A percentile compares a stretch with the other conserved stretches of the same genome.
These are phyloP conservation scores for Gossypium davidsonii DNA, from an alignment of 441 rosid species.

Conservation along the genomic window DNA sequence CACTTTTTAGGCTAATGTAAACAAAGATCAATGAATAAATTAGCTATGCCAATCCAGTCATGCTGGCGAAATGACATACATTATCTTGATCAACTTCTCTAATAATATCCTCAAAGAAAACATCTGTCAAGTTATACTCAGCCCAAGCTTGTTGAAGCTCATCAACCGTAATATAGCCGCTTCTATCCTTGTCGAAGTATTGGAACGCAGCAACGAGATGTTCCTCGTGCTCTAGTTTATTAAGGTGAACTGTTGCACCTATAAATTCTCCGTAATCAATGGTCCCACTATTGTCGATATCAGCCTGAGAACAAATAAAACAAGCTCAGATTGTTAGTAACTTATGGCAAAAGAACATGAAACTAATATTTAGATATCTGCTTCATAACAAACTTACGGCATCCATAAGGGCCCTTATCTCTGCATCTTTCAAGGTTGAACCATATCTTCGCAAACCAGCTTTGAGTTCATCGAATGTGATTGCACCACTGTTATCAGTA, in stretches of 20 bases:
- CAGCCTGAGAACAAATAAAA: conserved; percentile 57
- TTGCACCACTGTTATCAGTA: conserved; percentile 96
- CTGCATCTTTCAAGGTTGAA: conserved; percentile 84
- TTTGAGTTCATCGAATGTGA: conserved; percentile 96
- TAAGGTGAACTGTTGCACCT: conserved; percentile 93
- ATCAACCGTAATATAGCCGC: conserved; percentile 94
- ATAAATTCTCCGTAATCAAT: conserved; percentile 96
- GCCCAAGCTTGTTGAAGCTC: conserved; percentile 94
- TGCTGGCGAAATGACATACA: conserved; percentile 35
- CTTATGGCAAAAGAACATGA: neutral
- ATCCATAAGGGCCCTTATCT: conserved; percentile 95
- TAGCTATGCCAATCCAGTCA: neutral
- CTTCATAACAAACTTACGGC: conserved; percentile 49
- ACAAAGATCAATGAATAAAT: neutral
- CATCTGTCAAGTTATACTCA: conserved; percentile 91
- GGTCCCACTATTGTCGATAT: conserved; percentile 95
- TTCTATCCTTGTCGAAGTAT: conserved; percentile 93
- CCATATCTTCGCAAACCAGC: conserved; percentile 98
- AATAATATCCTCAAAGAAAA: conserved; percentile 80
- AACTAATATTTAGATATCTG: neutral
- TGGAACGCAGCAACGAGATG: conserved; percentile 93
- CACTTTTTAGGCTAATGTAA: neutral
- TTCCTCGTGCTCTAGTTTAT: conserved; percentile 92
- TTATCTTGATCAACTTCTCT: conserved; percentile 97
- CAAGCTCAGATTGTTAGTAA: neutral